These are phyloP conservation scores for Pleurotus sapidus DNA, from an alignment of 768 basidiomycete species.

Conservation along the genomic window DNA sequence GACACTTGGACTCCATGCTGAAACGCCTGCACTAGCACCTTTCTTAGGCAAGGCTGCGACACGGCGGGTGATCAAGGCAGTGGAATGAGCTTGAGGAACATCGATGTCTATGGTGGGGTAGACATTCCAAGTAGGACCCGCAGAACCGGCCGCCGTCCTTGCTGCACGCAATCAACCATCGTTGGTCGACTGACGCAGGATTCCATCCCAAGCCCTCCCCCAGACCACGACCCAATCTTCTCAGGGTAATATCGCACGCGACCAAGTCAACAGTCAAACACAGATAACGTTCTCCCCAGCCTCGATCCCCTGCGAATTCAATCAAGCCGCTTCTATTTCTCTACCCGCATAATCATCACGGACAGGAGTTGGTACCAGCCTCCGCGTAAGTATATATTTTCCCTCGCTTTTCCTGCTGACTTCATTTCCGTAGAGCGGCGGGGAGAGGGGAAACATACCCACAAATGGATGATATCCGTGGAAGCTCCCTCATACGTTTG, in stretches of 20 bases:
- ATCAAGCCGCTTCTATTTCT: constrained; percentile 38
- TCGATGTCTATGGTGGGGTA: constrained; percentile 32
- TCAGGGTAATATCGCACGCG: neutral
- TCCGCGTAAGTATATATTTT: constrained; percentile 27
- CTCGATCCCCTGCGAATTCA: neutral
- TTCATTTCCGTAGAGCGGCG: constrained; percentile 25
- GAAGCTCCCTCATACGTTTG: constrained; percentile 51
- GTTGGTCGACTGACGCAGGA: neutral
- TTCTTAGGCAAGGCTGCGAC: constrained; percentile 43
- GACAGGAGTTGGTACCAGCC: constrained; percentile 48
- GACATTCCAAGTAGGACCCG: neutral
- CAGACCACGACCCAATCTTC: neutral
- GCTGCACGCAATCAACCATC: constrained; percentile 33
- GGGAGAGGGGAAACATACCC: constrained; percentile 27
- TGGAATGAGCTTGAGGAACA: constrained; percentile 32
- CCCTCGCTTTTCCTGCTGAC: neutral
- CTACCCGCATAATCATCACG: constrained; percentile 42
- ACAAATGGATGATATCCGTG: constrained; percentile 56
- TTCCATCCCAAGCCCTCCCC: neutral
- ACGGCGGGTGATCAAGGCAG: constrained; percentile 39
- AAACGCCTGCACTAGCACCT: constrained; percentile 46
- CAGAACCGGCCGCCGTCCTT: constrained; percentile 12
- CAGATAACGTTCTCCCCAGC: neutral
- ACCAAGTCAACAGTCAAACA: neutral
- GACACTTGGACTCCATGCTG: constrained; percentile 46